phyloP scores from a whole-genome alignment of 129 eudicot genomes.

The carrot (Daucus carota) region DH1_v3.0 NC_030385.2:14117001-14117500 shows the following conservation, averaged over 20 bases:
- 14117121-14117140: slow-evolving; percentile 45
- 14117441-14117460: too few species aligned
- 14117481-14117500: too few species aligned
- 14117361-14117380: too few species aligned
- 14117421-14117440: too few species aligned
- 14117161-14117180: not conserved
- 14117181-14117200: not conserved
- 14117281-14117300: too few species aligned
- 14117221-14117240: slow-evolving; percentile 33
- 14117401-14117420: too few species aligned
- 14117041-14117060: not conserved
- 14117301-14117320: too few species aligned
- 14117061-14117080: slow-evolving; percentile 30
- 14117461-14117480: too few species aligned
- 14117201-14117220: not conserved
- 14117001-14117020: not conserved
- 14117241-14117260: slow-evolving; percentile 38
- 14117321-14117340: too few species aligned
- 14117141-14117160: not conserved
- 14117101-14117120: slow-evolving; percentile 24
- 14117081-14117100: slow-evolving; percentile 39
- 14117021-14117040: not conserved
- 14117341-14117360: too few species aligned
- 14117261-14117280: slow-evolving; percentile 41
- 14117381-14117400: too few species aligned